Conservation (phyloP, 352 stramenopile species). For the Globisporangium cylindrosporum region DNA sequence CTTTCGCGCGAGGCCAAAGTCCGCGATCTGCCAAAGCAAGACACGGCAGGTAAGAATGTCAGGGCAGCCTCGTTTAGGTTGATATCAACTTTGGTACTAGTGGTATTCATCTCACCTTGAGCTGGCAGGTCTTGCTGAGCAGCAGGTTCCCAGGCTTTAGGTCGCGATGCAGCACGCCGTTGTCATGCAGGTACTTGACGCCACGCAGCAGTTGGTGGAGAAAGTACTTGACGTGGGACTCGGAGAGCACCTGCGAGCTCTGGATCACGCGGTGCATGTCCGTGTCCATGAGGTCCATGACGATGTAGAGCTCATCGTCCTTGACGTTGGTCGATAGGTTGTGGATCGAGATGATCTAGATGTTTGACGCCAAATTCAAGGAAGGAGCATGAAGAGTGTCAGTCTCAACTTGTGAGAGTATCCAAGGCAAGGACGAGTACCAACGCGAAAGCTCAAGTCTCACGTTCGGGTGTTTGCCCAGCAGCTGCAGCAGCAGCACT, state of each 20-base stretch:
- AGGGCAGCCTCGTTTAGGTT: neutral
- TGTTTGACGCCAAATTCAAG: neutral
- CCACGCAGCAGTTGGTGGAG: constrained; percentile 90
- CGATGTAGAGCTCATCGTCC: constrained; percentile 93
- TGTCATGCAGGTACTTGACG: constrained; percentile 74
- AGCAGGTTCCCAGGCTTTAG: constrained; percentile 83
- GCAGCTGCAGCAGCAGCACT: constrained; percentile 81
- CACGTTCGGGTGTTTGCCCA: constrained; percentile 87
- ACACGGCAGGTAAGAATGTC: neutral
- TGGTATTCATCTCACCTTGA: constrained; percentile 37
- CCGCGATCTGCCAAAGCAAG: constrained; percentile 38
- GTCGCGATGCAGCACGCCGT: constrained; percentile 78
- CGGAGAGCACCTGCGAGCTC: constrained; percentile 67
- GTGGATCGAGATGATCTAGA: constrained; percentile 79
- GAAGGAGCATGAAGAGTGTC: neutral
- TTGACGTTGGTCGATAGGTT: constrained; percentile 83
- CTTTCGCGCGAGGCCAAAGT: constrained; percentile 75
- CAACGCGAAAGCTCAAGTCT: neutral
- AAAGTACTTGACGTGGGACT: constrained; percentile 87
- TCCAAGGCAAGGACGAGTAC: neutral
- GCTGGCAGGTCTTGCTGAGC: constrained; percentile 70
- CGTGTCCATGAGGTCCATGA: constrained; percentile 95
- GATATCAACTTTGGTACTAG: neutral
- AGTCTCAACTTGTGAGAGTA: neutral
- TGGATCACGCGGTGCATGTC: constrained; percentile 91